Evolutionary conservation across 345 rosid species (phyloP), one percentile per base, ranked within the genome.

Genomic region (Balakata baccata): DNA sequence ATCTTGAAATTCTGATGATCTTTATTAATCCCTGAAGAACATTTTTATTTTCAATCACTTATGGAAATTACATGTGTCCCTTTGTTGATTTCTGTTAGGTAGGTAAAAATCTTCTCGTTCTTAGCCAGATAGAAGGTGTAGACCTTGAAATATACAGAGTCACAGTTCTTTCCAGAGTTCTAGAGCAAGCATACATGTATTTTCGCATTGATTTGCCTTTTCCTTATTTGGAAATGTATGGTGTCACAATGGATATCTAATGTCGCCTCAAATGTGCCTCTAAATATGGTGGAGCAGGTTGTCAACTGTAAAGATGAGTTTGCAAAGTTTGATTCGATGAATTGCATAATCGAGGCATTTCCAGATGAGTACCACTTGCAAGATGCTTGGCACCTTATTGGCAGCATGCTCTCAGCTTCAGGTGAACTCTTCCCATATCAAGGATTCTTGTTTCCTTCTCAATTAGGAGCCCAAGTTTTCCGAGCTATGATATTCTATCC

Each of bases 361-460:
- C 96, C 99, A 18, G 98, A 95, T 79, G 99, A 95, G 77, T 89
- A 95, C 82, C 99, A 95, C 81, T 87, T 95, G 86, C 98, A 92
- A n/a, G 81, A 95, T 98, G 74, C 94, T 95, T 83, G 98, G 90
- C 76, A 75, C 92, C 69, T 84, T 95, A 73, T 81, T 95, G 85
- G 88, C 88, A 74, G 99, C 94, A 73, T 95, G 84, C 73, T 98
- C 98, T 58, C 97, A 91, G 79, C 99, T 95, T 84, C 98, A 92
- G 97, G 99, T 95, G 77, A 71, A 63, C 65, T 64, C 11, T 66
- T 68, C 59, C 51, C 68, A 34, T 45, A 39, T 22, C 70, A 64
- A 66, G 46, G 12, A 71, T 41, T 46, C 10, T 46, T 71, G 18
- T 59, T 59, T 59, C 62, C 18, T 71, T 57, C 52, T 10, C 39